Conservation (phyloP, 345 rosid genomes). For the Rhodamnia rubescens region DNA sequence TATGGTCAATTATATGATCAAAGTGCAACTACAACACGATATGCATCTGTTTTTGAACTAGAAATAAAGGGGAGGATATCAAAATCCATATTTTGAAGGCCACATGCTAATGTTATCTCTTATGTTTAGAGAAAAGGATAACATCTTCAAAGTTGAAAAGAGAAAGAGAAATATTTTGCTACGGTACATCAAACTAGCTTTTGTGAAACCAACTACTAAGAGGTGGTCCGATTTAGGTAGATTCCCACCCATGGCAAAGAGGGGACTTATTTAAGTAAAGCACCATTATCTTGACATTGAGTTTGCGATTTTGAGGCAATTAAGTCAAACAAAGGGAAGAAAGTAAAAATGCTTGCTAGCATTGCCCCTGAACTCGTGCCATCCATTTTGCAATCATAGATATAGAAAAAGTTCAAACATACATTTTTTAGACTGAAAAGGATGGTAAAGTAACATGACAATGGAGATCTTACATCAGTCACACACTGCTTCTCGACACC, state of each 20-base stretch:
- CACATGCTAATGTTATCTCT: neutral
- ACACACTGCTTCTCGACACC: slow-evolving; percentile 94
- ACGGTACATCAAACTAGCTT: neutral
- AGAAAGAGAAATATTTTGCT: neutral
- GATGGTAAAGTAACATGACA: neutral
- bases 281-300: neutral
- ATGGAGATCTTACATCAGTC: slow-evolving; percentile 51
- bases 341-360: neutral
- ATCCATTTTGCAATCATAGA: neutral
- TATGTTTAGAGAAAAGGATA: neutral
- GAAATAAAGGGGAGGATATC: neutral
- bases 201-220: neutral
- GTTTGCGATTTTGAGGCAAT: neutral
- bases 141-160: neutral
- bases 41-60: neutral
- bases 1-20: neutral
- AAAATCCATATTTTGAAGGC: neutral
- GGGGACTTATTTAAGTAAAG: neutral
- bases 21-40: neutral
- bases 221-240: neutral
- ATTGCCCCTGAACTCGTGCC: neutral
- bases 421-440: neutral
- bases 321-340: neutral
- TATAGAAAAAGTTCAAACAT: neutral
- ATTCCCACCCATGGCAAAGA: neutral